Evolutionary conservation across 306 rosid genomes (phyloP).

Genomic region (Sicyos baderoa): DNA sequence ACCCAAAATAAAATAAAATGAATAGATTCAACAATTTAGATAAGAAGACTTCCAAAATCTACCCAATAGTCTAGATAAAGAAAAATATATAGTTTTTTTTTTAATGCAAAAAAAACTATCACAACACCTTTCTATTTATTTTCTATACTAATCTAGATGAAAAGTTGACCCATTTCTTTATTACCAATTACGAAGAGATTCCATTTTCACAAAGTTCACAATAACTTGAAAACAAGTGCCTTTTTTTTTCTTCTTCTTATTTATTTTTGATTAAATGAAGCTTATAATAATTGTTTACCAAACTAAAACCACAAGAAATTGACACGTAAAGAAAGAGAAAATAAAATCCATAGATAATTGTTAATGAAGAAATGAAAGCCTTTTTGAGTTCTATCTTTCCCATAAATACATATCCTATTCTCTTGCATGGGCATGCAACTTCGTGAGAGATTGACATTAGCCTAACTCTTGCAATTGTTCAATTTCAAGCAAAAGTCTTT

Average conservation of each 20-base stretch:
- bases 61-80: no score
- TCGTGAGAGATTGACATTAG: constrained; percentile 28
- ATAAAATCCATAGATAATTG: neutral
- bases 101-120: no score
- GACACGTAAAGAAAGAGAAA: constrained; percentile 23
- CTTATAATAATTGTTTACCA: constrained; percentile 26
- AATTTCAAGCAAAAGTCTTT: neutral
- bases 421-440: constrained; percentile 28
- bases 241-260: neutral
- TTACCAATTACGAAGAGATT: neutral
- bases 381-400: neutral
- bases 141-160: neutral
- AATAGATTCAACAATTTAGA: no score
- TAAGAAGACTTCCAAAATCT: no score
- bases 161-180: neutral
- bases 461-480: constrained; percentile 35
- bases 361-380: constrained; percentile 16
- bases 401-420: neutral
- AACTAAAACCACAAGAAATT: constrained; percentile 30
- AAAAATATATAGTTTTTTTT: no score
- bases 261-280: neutral
- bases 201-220: neutral
- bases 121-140: no score
- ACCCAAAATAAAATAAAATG: no score
- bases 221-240: neutral